A percentile compares a stretch with the other conserved stretches of the same genome.
These are phyloP conservation scores for Magnolia officinalis DNA, from an alignment of 164 flowering plant species.

Conservation along the genomic window DNA sequence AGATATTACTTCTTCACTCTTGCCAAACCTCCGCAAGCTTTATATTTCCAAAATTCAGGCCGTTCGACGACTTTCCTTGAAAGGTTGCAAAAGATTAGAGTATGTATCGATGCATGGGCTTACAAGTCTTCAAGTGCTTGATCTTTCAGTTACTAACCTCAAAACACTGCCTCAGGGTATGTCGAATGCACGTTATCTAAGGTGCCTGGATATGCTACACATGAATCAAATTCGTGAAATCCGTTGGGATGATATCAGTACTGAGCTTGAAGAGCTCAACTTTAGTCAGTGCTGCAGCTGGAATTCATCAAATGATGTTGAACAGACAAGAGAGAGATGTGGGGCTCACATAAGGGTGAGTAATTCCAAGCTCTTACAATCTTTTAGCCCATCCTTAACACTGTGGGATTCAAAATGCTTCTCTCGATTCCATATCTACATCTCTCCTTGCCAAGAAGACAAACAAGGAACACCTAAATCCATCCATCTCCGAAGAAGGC, in stretches of 20 bases:
- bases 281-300: background rate
- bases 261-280: background rate
- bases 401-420: background rate
- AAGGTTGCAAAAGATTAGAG: slow-evolving; percentile 4
- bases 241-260: background rate
- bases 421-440: background rate
- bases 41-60: background rate
- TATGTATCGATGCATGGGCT: background rate
- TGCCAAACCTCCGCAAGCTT: background rate
- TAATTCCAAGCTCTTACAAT: background rate
- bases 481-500: background rate
- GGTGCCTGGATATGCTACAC: background rate
- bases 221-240: background rate
- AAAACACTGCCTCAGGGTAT: background rate
- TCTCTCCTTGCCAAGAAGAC: background rate
- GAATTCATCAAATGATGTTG: too few relatives aligned
- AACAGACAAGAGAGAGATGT: too few relatives aligned
- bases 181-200: background rate
- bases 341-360: background rate
- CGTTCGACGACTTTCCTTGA: background rate
- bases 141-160: background rate
- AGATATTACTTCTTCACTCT: background rate
- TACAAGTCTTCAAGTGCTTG: background rate
- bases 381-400: background rate
- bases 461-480: background rate